Evolutionary conservation across 768 basidiomycete genomes (phyloP).

Genomic region (Hygrocybe punicea): DNA sequence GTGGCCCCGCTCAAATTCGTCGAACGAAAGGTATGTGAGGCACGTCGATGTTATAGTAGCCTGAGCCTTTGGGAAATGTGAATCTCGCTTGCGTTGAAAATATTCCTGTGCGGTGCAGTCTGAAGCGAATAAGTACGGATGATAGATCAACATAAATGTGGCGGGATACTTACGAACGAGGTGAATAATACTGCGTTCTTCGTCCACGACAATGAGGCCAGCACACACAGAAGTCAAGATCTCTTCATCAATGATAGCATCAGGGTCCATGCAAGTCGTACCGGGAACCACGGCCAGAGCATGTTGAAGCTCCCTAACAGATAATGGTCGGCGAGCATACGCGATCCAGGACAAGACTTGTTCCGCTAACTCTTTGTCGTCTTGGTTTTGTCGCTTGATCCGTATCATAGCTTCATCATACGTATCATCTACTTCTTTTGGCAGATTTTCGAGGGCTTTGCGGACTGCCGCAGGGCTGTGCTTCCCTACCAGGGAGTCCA

Average conservation of each 20-base stretch:
- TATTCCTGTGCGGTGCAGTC: conserved; percentile 11
- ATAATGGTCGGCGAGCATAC: conserved; percentile 5
- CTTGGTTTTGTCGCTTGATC: conserved; percentile 4
- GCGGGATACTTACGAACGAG: conserved; percentile 2
- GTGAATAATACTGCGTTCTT: background rate
- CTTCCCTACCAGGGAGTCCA: conserved; percentile 2
- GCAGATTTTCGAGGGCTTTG: conserved; percentile 1
- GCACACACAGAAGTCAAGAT: conserved; percentile 7
- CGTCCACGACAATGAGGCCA: conserved; percentile 8
- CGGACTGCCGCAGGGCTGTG: background rate
- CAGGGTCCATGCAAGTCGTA: background rate
- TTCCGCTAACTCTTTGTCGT: background rate
- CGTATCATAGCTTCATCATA: conserved; percentile 9
- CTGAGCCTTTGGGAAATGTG: background rate
- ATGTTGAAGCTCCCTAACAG: conserved; percentile 6
- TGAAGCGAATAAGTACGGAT: background rate
- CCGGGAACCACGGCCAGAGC: conserved; percentile 4
- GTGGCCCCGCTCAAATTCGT: background rate
- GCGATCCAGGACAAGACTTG: conserved; percentile 5
- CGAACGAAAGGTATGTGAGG: background rate
- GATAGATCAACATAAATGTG: background rate
- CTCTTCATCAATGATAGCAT: background rate
- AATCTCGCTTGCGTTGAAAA: background rate
- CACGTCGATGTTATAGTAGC: background rate
- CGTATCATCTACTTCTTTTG: background rate